Evolutionary conservation across 768 basidiomycete genomes (phyloP), one percentile per base, ranked within the genome.

Genomic region (Mycena rosella): DNA sequence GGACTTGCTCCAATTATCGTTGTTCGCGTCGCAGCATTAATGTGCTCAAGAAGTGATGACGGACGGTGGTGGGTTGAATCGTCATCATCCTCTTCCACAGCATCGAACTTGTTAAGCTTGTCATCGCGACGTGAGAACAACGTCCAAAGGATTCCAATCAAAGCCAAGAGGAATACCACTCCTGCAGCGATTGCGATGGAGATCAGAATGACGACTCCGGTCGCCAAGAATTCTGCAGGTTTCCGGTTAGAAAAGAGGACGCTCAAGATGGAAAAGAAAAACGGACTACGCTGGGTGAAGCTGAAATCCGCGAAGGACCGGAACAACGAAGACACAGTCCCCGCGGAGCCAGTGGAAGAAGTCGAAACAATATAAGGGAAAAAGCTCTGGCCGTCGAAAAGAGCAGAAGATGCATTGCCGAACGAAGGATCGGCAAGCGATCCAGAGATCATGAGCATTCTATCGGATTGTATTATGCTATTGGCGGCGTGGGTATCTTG

Each of bases 121-220:
- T 95, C 92, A 42, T 95, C 95, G 60, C 89, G 86, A 60, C 94
- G 86, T 24, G 92, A 89, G 78, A 95, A 89, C n/a, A 96, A 84
- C 3, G 95, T 91, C 94, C 95, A 94, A 40, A 97, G 80, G 60
- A 97, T 92, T 55, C 95, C 95, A 61, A 96, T 83, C 45, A 97
- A 82, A 18, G 92, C 91, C 34, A 96, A 84, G 0, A 96, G 83
- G 86, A 96, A 96, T 40, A 96, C 92, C 24, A 98, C 88, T 20
- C 97, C 98, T 18, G 96, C 96, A 13, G 94, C 91, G 71, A 98
- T 98, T 27, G 98, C 98, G 69, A 99, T 98, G 2, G 96, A 96
- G 72, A 99, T 96, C 48, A 99, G 86, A 71, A 99, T 98, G 60
- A 99, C 96, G 40, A 99, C 86, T 2, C 97, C 98, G 26, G 89